Evolutionary conservation across 2,329 filamentous ascomycete species (phyloP), one percentile per base, ranked within the genome.

Genomic region (Pseudogymnoascus pannorum): DNA sequence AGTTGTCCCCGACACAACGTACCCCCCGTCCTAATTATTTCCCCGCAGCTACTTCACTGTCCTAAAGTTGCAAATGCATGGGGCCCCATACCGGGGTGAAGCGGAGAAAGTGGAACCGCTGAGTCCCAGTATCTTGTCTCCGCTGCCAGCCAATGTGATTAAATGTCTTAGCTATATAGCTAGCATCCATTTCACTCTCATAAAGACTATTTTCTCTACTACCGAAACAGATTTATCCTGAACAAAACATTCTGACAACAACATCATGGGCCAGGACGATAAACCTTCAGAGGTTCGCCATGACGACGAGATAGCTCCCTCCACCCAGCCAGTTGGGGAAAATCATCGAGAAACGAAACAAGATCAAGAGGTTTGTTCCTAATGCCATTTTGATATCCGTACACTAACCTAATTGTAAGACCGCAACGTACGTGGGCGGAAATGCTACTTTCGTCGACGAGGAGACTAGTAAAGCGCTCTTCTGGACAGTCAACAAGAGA

Each of bases 401-500:
- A 20, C 20, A 40, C 38, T 40, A 40, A 40, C 7, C 4, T 12
- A 8, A 40, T 11, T 40, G 38, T 7, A 36, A 65, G 58, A 64
- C 60, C n/a, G 64, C 62, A 11, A 51, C 18, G 5, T 65, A 65
- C 31, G 63, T 36, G 36, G 63, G 61, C 8, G 35, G 22, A 36
- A 24, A 16, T 11, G 16, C 33, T 31, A 26, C 64, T 33, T 29
- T 40, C 35, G 22, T 81, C 66, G 81, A 80, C 44, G 75, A 79
- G 29, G 73, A 78, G 62, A 76, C 81, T 62, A 81, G 81, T 76
- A 69, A 74, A 74, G 64, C 78, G 68, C 65, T 81, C 71, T 64
- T 80, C 76, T 67, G 80, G 79, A 68, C 72, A 69, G 68, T 75
- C 63, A 82, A 83, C 70, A 76, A 78, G 59, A 73, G 75, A 33